Base-by-base conservation (phyloP, 441 rosid species). In the Mallotus repandus region DNA sequence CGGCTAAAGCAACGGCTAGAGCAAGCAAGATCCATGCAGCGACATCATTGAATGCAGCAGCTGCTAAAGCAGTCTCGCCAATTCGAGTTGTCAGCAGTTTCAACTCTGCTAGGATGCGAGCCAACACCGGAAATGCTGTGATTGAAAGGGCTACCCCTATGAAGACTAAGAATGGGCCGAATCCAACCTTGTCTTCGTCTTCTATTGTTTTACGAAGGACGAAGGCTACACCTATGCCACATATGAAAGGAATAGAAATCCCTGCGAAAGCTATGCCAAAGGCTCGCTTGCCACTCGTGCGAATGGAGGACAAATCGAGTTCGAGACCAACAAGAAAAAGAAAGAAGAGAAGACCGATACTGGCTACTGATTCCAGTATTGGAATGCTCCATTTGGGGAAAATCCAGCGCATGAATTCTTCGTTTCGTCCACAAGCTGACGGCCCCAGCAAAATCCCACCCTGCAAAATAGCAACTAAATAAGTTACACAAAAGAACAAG, bases 121-220 rank as follows among this genome's bases (percentile, higher is more conserved):
- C 80, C 0, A 82, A 69, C 18, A 82, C 82, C 1, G 85, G 82
- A 72, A 82, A 82, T 10, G 83, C 83, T 12, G 85, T 82, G 75
- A 82, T 80, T 15, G 85, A 82, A 59, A 83, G 81, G 29, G 86
- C 74, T 5, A 80, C 83, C 11, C 86, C 86, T 80, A 83, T 83
- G 76, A 80, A 83, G 14, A 83, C 73, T 5, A 83, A 32, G 80
- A 73, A 83, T 63, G 67, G 80, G 1, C 74, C 77, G 38, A 13
- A 83, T 4, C 83, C 81, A 48, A 80, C 86, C 50, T 75, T 9
- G 22, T 78, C 69, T n/a, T 68, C 76, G 0, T 83, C 86, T 0
- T 78, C 66, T 4, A 80, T 65, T 4, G 78, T 46, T 19, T 32
- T 68, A 22, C 81, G 76, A 14, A 83, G 80, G 72, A 83, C 48